Base-by-base conservation (phyloP, 106 monocot genomes). In the Dactylorhiza incarnata region DNA sequence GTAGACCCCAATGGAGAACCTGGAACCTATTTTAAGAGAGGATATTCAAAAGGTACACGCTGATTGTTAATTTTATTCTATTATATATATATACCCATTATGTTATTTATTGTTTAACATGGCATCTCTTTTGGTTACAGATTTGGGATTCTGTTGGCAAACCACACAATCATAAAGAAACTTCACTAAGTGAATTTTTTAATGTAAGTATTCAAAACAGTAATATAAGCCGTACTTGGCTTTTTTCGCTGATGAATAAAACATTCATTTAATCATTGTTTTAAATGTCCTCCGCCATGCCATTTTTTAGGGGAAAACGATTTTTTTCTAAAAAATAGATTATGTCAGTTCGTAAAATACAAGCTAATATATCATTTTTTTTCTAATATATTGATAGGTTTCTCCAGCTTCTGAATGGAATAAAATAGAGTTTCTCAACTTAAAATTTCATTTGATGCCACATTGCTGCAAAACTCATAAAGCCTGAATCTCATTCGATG, bases 91-190 rank as follows among this genome's bases (percentile, higher is more conserved):
- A 47, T 20, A 53, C 44, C 0, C n/a, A 74, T 49, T 43, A 15
- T 53, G 6, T 71, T 83, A 10, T 14, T 45, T 16, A 24, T 56
- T 45, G 29, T 20, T 78, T 76, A 16, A 73, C 56, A 58, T 67
- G 16, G 19, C n/a, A 29, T 51, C 52, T 66, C 26, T 69, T 69
- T 5, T 82, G 50, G 14, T 86, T 88, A 58, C 80, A 97, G 97
- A 99, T 99, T 73, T 99, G 94, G 97, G 94, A 99, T 78, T 55
- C 82, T 78, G 97, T 99, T 79, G 82, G 87, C 49, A 99, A 99
- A 68, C 91, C 94, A 55, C 71, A 91, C 29, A 87, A 75, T 74
- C 94, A 99, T 77, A 94, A 85, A 82, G 91, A 91, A 62, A 99
- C 94, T 79, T 85, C 89, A 71, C 80, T 99, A 3, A 91, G 94